phyloP scores from a whole-genome alignment of 345 rosid genomes.

The Moricandia arvensis region DNA sequence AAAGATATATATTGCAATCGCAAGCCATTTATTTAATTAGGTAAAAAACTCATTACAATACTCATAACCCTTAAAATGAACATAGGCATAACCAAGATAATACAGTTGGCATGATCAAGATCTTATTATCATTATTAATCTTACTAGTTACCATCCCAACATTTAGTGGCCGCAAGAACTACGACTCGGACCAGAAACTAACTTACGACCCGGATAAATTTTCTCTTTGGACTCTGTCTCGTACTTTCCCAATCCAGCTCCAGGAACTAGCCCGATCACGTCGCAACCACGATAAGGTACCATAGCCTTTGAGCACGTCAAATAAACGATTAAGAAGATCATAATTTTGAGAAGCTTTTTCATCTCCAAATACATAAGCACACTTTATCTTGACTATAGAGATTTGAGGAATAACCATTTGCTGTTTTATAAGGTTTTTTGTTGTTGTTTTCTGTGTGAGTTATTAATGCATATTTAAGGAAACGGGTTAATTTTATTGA shows the following conservation, averaged over 20 bases:
- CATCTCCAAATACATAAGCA: constrained; percentile 1
- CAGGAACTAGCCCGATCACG: background rate
- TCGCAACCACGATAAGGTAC: constrained; percentile 35
- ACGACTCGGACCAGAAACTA: constrained; percentile 41
- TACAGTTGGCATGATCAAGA: background rate
- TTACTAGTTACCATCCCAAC: background rate
- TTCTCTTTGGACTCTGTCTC: constrained; percentile 1
- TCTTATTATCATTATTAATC: background rate
- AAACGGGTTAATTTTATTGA: constrained; percentile 13
- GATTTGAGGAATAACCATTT: background rate
- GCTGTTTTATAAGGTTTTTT: constrained; percentile 7
- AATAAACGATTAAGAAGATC: constrained; percentile 17
- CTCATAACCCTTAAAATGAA: background rate
- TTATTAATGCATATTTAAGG: constrained; percentile 21
- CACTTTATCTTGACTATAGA: background rate
- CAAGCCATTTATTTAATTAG: background rate
- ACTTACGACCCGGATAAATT: constrained; percentile 13
- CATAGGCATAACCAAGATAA: background rate
- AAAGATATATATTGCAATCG: background rate
- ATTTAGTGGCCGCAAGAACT: constrained; percentile 30
- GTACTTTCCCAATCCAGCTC: constrained; percentile 4
- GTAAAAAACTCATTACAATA: background rate
- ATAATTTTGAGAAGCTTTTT: constrained; percentile 17
- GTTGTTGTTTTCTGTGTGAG: constrained; percentile 8
- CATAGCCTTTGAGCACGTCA: constrained; percentile 25